Evolutionary conservation across 345 rosid species (phyloP).

Genomic region (Brassica napus): Da-Ae NC_063448.1:21785001-21785500

Average conservation of each 20-base stretch:
- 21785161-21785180: no score
- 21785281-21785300: slow-evolving; percentile 15
- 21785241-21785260: slow-evolving; percentile 5
- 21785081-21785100: no score
- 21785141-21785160: no score
- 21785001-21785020: no score
- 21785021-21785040: no score
- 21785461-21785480: neutral
- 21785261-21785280: slow-evolving; percentile 33
- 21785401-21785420: slow-evolving; percentile 21
- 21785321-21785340: slow-evolving; percentile 13
- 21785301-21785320: slow-evolving; percentile 16
- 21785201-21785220: neutral
- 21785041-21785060: no score
- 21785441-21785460: slow-evolving; percentile 1
- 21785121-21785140: no score
- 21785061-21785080: no score
- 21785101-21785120: no score
- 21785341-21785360: slow-evolving; percentile 5
- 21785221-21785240: neutral
- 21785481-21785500: neutral
- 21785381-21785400: slow-evolving; percentile 27
- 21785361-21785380: slow-evolving; percentile 15
- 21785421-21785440: slow-evolving; percentile 17
- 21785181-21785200: neutral